Evolutionary conservation across 768 basidiomycete species (phyloP), one percentile per base, ranked within the genome.

Genomic region (Kwoniella sp.): DNA sequence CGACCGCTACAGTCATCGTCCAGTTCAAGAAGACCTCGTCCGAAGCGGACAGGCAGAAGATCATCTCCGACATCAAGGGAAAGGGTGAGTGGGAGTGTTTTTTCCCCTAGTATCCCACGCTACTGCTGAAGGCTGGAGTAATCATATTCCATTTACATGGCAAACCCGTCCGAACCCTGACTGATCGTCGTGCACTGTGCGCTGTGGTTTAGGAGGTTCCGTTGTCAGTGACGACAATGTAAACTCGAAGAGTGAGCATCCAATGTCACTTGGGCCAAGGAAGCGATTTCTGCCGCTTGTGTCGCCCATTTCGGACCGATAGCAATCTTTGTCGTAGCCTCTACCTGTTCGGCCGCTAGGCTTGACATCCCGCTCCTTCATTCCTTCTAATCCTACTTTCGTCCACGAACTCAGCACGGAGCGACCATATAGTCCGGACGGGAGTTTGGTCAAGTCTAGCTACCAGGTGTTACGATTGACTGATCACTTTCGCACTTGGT

Each of bases 21-120:
- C 69, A 68, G 52, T 74, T 77, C 65, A 68, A 71, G 58, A 74
- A 77, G 59, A 31, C 63, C 5, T 69, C 76, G 20, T 72, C 76
- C 9, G 51, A 53, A 22, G 76, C 69, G 28, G 73, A 77, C 23
- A 72, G 69, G 65, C 57, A 64, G 11, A 69, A 67, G 50, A 50
- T 68, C 38, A 60, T 77, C 25, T 51, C 67, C 25, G 64, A 69
- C 4, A 53, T 77, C 31, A 69, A 69, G 52, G 59, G 50, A 20
- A 70, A 75, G 55, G 76, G 75, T 67, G 51, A 26, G 65, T 55
- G 13, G 7, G 48, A 34, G 38, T 41, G 11, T n/a, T n/a, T n/a
- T n/a, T n/a, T n/a, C n/a, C n/a, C n/a, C 34, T 37, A 37, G 34
- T 45, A 20, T 50, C 47, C 7, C 47, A 25, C 23, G 20, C 47